Evolutionary conservation across 2,329 filamentous ascomycete genomes (phyloP).

Genomic region (Fusarium sp.): DNA sequence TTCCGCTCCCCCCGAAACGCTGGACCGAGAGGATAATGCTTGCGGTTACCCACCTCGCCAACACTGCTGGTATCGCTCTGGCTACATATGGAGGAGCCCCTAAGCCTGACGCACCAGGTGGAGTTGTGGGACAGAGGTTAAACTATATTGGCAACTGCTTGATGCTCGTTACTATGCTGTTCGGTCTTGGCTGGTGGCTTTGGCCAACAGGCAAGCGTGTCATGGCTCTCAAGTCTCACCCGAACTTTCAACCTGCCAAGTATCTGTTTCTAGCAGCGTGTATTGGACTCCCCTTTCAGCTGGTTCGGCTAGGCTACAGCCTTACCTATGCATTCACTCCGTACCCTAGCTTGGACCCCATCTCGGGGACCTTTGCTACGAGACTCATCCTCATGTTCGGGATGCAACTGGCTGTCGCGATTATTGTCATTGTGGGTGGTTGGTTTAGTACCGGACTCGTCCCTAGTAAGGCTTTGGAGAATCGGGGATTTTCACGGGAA

Average conservation of each 20-base stretch:
- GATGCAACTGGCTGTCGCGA: constrained; percentile 2
- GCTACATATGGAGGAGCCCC: constrained; percentile 23
- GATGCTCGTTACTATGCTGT: constrained; percentile 3
- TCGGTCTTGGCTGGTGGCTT: background rate
- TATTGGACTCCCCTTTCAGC: constrained; percentile 10
- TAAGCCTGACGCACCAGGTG: background rate
- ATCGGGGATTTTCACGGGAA: background rate
- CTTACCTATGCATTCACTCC: constrained; percentile 18
- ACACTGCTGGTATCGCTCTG: constrained; percentile 26
- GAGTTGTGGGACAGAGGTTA: background rate
- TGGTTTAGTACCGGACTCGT: constrained; percentile 17
- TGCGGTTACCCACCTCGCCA: constrained; percentile 16
- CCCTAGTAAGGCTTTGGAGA: background rate
- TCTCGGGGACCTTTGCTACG: background rate
- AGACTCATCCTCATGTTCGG: background rate
- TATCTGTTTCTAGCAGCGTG: constrained; percentile 15
- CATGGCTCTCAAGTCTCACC: background rate
- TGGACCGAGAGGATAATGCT: constrained; percentile 24
- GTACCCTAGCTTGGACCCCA: background rate
- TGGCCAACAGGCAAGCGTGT: constrained; percentile 10
- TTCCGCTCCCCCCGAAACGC: constrained; percentile 14
- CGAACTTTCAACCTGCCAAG: constrained; percentile 21
- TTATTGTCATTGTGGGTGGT: constrained; percentile 16
- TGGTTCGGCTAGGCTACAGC: constrained; percentile 21
- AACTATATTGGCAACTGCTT: constrained; percentile 1